Conservation (phyloP, 139 green algal genomes). For the Raphidocelis subcapitata region DNA sequence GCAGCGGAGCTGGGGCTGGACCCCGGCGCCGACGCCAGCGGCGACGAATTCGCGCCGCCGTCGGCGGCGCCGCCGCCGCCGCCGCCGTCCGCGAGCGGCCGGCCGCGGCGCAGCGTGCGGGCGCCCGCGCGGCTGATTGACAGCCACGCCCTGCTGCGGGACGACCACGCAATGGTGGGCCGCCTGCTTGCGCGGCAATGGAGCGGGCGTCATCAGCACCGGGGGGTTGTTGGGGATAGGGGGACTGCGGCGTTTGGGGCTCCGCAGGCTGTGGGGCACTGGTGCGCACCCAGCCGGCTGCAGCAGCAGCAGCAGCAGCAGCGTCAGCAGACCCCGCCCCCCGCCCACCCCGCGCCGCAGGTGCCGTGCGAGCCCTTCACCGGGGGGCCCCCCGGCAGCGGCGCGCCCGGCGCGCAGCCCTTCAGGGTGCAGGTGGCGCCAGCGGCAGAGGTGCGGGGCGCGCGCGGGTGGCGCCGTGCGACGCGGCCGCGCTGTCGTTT, state of each 20-base stretch:
- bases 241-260: no score
- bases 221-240: no score
- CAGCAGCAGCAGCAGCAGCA: slow-evolving; percentile 23
- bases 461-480: background rate
- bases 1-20: no score
- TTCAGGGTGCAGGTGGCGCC: slow-evolving; percentile 53
- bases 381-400: slow-evolving; percentile 25
- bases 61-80: background rate
- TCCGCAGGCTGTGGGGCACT: no score
- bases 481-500: no score
- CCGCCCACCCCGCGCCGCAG: no score
- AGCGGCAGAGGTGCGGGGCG: slow-evolving; percentile 2
- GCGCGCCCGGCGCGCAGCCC: slow-evolving; percentile 44
- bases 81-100: background rate
- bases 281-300: no score
- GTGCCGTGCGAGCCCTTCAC: slow-evolving; percentile 60
- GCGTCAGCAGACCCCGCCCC: no score
- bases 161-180: slow-evolving; percentile 31
- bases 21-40: no score
- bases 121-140: slow-evolving; percentile 19
- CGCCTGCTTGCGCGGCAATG: no score
- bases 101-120: slow-evolving; percentile 14
- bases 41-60: no score
- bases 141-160: background rate
- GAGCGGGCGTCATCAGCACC: no score